Evolutionary conservation across 2,329 filamentous ascomycete genomes (phyloP), one percentile per base, ranked within the genome.

Genomic region (Bipolaris victoriae): DNA sequence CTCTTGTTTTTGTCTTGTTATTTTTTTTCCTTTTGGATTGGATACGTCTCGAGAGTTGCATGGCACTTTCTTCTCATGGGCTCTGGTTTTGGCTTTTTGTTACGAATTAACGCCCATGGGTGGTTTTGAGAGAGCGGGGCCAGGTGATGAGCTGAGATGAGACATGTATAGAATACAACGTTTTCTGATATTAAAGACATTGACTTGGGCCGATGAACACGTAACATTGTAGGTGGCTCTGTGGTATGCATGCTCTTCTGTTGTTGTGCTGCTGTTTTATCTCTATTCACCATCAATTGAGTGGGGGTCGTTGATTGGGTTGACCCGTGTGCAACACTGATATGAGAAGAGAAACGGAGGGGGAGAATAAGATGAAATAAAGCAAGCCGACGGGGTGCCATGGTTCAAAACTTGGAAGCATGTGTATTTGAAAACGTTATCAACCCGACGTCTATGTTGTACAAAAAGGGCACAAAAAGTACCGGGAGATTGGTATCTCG

Each of bases 401-500:
- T 16, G 5, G 26, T 48, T 44, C 29, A 48, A 48, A 48, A 47
- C 43, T 57, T 58, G 59, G 59, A 67, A 71, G 64, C 64, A 67
- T 70, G 65, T 69, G 61, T 70, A 70, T 73, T 71, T 56, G 62
- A 66, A 69, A 71, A 67, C 70, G 65, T 70, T 68, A 72, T 64
- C 69, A 71, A 68, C 62, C 66, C 51, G 61, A 58, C 67, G 68
- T 77, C 72, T 77, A 76, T 77, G 49, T 52, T 77, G 75, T 77
- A 77, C 75, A 77, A 66, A 40, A 72, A 68, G 67, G 29, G 74
- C 76, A 76, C 73, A 74, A 68, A 20, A 43, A 70, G 72, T 76
- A 76, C 70, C 75, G 46, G 16, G 69, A 71, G 67, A 59, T 52
- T 63, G 60, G 64, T 60, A 65, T 67, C 60, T 65, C 60, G 67